phyloP scores from a whole-genome alignment of 176 grass and related monocot species.

The Microstegium vimineum region DNA sequence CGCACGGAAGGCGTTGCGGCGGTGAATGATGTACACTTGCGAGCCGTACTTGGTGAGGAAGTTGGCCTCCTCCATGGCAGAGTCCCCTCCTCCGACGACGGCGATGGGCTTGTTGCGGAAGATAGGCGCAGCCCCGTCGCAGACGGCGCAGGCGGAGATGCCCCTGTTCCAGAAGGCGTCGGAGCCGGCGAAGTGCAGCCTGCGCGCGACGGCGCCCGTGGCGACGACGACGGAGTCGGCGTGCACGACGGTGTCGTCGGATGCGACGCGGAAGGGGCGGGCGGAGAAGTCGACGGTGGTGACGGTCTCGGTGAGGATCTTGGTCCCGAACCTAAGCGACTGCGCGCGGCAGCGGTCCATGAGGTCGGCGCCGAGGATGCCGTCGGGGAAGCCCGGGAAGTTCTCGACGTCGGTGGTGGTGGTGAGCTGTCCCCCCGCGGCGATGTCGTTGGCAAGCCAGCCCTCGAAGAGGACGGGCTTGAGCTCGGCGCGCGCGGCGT shows the following conservation, averaged over 20 bases:
- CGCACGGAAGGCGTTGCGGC: conserved; percentile 77
- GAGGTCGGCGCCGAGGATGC: conserved; percentile 78
- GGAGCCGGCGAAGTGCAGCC: conserved; percentile 72
- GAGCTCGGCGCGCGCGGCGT: conserved; percentile 75
- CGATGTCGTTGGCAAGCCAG: conserved; percentile 95
- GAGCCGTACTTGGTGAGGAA: conserved; percentile 98
- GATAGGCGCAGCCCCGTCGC: conserved; percentile 89
- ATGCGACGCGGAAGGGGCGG: conserved; percentile 61
- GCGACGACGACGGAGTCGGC: conserved; percentile 73
- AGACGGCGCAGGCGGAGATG: conserved; percentile 96
- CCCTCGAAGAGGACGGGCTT: conserved; percentile 89
- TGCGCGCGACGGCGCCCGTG: conserved; percentile 78
- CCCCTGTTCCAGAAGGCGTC: conserved; percentile 85
- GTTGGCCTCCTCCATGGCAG: conserved; percentile 99
- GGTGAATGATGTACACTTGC: conserved; percentile 85
- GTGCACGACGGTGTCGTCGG: conserved; percentile 62
- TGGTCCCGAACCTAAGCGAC: conserved; percentile 62
- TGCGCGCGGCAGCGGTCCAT: conserved; percentile 77
- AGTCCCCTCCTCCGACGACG: conserved; percentile 87
- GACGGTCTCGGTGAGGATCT: conserved; percentile 78
- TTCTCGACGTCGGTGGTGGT: conserved; percentile 99
- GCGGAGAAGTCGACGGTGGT: conserved; percentile 71
- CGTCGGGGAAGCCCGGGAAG: conserved; percentile 85
- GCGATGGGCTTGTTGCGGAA: conserved; percentile 90
- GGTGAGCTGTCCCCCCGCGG: conserved; percentile 85